These are phyloP conservation scores for Yarrowia deformans DNA, from an alignment of 805 yeast genomes.

Conservation along the genomic window DNA sequence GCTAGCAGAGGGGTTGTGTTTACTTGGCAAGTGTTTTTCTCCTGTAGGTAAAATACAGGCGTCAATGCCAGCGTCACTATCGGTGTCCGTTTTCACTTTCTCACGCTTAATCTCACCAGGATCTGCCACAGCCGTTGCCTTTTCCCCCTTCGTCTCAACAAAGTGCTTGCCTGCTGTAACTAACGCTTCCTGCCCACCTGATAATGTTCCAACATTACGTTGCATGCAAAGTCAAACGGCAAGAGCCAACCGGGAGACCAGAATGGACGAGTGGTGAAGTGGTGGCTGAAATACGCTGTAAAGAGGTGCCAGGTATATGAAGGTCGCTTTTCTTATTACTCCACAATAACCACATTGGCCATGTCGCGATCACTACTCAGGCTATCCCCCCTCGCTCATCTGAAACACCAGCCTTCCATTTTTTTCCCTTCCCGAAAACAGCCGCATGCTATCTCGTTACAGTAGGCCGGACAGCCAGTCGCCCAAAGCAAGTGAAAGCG, in stretches of 20 bases:
- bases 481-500: not conserved
- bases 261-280: too few relatives aligned
- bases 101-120: not conserved
- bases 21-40: not conserved
- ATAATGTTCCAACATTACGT: slow-evolving; percentile 30
- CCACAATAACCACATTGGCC: not conserved
- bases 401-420: not conserved
- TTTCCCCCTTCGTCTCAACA: not conserved
- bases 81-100: not conserved
- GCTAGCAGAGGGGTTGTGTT: not conserved
- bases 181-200: slow-evolving; percentile 36
- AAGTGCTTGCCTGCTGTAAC: slow-evolving; percentile 22
- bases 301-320: too few relatives aligned
- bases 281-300: too few relatives aligned
- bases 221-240: slow-evolving; percentile 28
- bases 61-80: too few relatives aligned
- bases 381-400: not conserved
- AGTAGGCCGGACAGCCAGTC: not conserved
- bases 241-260: slow-evolving; percentile 15
- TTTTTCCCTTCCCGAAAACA: not conserved
- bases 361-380: not conserved
- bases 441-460: slow-evolving; percentile 3
- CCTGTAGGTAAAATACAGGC: too few relatives aligned
- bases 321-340: too few relatives aligned
- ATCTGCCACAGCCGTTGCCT: not conserved